These are phyloP conservation scores for Cornus suecica DNA, from an alignment of 148 eudicot species.

Conservation along the genomic window DNA sequence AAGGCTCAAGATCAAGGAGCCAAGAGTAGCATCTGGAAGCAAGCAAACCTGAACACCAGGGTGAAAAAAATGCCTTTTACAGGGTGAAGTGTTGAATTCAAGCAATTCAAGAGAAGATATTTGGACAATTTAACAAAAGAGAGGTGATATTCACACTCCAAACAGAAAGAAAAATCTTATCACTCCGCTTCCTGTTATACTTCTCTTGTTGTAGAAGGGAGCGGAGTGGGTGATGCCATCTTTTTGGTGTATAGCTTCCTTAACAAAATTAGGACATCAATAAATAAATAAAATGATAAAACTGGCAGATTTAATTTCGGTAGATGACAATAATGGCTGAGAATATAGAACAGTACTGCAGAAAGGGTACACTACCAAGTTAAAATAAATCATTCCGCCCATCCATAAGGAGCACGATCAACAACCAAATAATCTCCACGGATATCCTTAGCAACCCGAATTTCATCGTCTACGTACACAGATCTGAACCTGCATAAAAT, in stretches of 20 bases:
- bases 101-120: background rate
- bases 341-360: background rate
- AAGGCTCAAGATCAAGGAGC: background rate
- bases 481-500: constrained; percentile 47
- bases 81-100: background rate
- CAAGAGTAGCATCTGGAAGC: background rate
- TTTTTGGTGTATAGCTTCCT: background rate
- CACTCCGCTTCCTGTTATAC: too few species aligned
- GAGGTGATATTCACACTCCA: too few species aligned
- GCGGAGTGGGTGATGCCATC: too few species aligned
- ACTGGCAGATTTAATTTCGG: background rate
- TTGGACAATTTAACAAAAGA: too few species aligned
- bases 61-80: background rate
- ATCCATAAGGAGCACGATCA: constrained; percentile 58
- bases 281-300: background rate
- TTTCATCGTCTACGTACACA: constrained; percentile 51
- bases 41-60: background rate
- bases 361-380: background rate
- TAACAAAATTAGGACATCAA: background rate
- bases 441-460: constrained; percentile 60
- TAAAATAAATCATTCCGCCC: constrained; percentile 46
- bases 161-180: too few species aligned
- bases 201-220: too few species aligned
- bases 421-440: constrained; percentile 61
- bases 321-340: background rate